phyloP scores from a whole-genome alignment of 169 alveolate species.

The Plasmodium billcollinsi region DNA sequence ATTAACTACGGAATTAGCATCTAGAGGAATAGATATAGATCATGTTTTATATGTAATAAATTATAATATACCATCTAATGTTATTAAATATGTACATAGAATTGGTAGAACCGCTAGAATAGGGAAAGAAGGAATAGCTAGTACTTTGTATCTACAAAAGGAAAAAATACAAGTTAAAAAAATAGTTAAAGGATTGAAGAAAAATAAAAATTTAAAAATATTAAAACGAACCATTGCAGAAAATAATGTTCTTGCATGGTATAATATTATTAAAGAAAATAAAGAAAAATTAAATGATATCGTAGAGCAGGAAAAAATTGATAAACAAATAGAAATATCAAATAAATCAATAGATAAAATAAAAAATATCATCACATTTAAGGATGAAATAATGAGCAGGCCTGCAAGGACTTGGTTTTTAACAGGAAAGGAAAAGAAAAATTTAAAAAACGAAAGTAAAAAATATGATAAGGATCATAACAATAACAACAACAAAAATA shows the following conservation, averaged over 20 bases:
- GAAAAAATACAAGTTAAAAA: conserved; percentile 88
- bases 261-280: conserved; percentile 77
- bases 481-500: too few species aligned
- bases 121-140: conserved; percentile 93
- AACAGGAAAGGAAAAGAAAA: conserved; percentile 66
- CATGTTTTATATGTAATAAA: conserved; percentile 93
- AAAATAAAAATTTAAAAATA: conserved; percentile 48
- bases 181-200: conserved; percentile 82
- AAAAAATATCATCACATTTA: conserved; percentile 81
- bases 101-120: conserved; percentile 97
- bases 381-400: conserved; percentile 85
- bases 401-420: conserved; percentile 81
- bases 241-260: conserved; percentile 77
- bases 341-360: conserved; percentile 84
- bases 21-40: conserved; percentile 96
- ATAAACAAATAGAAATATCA: conserved; percentile 84
- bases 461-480: conserved; percentile 7
- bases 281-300: conserved; percentile 81
- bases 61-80: conserved; percentile 93
- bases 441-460: conserved; percentile 26
- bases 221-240: conserved; percentile 58
- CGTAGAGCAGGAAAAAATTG: conserved; percentile 82
- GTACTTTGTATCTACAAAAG: conserved; percentile 93
- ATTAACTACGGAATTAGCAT: conserved; percentile 96
- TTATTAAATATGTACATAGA: conserved; percentile 93